Conservation (phyloP, 371 early-diverging fungal species). For the Spraguea lophii region DNA sequence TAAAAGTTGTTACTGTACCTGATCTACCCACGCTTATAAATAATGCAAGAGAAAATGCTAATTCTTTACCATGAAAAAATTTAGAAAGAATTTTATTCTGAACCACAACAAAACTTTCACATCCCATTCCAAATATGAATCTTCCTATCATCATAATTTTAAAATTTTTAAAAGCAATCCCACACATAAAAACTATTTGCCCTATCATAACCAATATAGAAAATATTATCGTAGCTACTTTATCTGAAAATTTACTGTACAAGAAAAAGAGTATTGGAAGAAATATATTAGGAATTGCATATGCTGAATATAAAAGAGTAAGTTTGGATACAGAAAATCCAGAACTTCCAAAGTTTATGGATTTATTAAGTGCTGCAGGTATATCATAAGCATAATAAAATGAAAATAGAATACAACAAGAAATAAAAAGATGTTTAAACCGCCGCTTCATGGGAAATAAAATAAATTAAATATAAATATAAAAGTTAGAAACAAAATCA, state of each 20-base stretch:
- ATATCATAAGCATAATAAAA: constrained; percentile 53
- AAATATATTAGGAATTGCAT: constrained; percentile 55
- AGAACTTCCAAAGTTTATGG: constrained; percentile 45
- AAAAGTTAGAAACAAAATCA: too few species aligned
- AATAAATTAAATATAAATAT: too few species aligned
- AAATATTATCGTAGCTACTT: constrained; percentile 45
- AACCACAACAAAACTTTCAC: constrained; percentile 53
- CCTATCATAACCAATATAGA: constrained; percentile 50
- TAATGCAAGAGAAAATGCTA: constrained; percentile 51
- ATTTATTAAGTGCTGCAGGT: constrained; percentile 51
- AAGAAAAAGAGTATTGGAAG: constrained; percentile 52
- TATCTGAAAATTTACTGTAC: constrained; percentile 44
- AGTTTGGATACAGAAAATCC: constrained; percentile 46
- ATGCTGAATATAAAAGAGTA: constrained; percentile 52
- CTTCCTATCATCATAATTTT: constrained; percentile 50
- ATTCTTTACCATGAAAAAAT: constrained; percentile 47
- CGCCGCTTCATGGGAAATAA: too few species aligned
- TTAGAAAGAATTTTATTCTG: constrained; percentile 50
- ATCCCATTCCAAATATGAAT: constrained; percentile 53
- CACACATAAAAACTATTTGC: constrained; percentile 49
- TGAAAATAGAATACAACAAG: constrained; percentile 49
- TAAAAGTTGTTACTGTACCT: constrained; percentile 51
- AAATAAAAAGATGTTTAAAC: too few species aligned
- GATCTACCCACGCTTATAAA: constrained; percentile 50
- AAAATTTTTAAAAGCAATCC: constrained; percentile 46